These are phyloP conservation scores for Lasiodiplodia theobromae DNA, from an alignment of 2,329 filamentous ascomycete genomes.

Conservation along the genomic window DNA sequence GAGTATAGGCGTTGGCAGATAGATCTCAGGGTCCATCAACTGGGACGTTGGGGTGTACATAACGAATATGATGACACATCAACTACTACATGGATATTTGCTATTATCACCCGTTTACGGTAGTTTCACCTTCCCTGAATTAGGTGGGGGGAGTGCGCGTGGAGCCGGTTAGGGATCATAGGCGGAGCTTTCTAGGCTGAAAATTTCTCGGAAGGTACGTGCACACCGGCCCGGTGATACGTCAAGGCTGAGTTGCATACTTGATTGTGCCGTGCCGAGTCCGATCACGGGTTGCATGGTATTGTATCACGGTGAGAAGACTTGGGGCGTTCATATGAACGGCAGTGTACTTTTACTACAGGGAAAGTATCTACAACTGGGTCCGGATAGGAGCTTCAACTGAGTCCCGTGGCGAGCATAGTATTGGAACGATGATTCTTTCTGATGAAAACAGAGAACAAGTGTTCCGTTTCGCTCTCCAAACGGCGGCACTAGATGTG, in stretches of 20 bases:
- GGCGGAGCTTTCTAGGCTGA: neutral
- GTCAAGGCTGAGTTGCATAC: neutral
- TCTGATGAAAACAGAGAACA: neutral
- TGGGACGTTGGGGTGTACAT: constrained; percentile 12
- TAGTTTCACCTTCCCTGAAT: neutral
- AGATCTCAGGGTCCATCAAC: neutral
- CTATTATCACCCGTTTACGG: neutral
- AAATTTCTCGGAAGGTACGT: neutral
- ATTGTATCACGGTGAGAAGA: neutral
- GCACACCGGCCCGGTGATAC: constrained; percentile 2
- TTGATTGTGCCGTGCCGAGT: constrained; percentile 3
- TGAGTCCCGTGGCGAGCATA: neutral
- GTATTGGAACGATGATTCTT: neutral
- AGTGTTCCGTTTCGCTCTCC: neutral
- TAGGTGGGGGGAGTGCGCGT: neutral
- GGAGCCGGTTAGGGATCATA: neutral
- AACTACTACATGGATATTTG: neutral
- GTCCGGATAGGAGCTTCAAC: neutral
- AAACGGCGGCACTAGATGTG: no score
- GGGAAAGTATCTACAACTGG: neutral
- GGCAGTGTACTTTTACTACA: neutral
- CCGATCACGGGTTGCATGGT: neutral
- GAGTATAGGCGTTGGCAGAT: constrained; percentile 3
- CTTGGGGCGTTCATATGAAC: neutral
- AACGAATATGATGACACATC: constrained; percentile 19